Percentiles rank a stretch among this genome's conserved stretches.
These are phyloP conservation scores for Lasiodiplodia sp. DNA, from an alignment of 2,329 filamentous ascomycete species.

Conservation along the genomic window DNA sequence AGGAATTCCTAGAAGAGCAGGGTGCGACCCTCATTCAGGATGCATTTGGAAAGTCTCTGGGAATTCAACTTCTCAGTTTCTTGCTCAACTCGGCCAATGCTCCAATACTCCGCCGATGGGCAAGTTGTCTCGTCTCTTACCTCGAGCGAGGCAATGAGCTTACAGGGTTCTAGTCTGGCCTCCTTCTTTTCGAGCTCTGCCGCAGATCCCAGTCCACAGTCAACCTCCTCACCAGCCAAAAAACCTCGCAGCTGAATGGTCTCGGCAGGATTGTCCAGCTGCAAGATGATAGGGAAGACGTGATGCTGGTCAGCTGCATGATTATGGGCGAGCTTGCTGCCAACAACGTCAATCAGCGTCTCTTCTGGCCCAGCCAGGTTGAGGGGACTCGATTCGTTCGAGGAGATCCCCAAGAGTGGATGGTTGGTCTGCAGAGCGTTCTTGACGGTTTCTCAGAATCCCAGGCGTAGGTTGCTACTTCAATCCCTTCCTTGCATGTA, in stretches of 20 bases:
- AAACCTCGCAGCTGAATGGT: not conserved
- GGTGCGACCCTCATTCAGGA: not conserved
- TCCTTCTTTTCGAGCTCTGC: conserved; percentile 15
- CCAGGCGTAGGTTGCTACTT: conserved; percentile 25
- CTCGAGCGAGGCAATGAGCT: not conserved
- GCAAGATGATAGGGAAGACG: conserved; percentile 39
- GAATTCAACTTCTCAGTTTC: not conserved
- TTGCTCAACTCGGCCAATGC: conserved; percentile 1
- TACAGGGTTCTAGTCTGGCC: conserved; percentile 5
- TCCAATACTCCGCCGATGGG: conserved; percentile 3
- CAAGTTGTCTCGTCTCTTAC: not conserved
- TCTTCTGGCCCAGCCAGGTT: conserved; percentile 39
- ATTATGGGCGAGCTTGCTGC: conserved; percentile 40
- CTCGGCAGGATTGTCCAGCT: conserved; percentile 40
- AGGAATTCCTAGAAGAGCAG: not conserved
- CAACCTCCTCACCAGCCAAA: not conserved
- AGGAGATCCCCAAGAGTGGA: conserved; percentile 36
- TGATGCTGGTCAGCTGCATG: conserved; percentile 42
- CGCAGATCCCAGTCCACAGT: not conserved
- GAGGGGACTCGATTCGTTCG: conserved; percentile 39
- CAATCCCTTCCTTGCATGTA: not conserved
- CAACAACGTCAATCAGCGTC: conserved; percentile 36
- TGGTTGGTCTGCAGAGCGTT: conserved; percentile 39
- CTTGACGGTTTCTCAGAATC: conserved; percentile 35
- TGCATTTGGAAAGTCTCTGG: not conserved